Evolutionary conservation across 306 rosid genomes (phyloP).

Genomic region (Carpinus fangiana): DNA sequence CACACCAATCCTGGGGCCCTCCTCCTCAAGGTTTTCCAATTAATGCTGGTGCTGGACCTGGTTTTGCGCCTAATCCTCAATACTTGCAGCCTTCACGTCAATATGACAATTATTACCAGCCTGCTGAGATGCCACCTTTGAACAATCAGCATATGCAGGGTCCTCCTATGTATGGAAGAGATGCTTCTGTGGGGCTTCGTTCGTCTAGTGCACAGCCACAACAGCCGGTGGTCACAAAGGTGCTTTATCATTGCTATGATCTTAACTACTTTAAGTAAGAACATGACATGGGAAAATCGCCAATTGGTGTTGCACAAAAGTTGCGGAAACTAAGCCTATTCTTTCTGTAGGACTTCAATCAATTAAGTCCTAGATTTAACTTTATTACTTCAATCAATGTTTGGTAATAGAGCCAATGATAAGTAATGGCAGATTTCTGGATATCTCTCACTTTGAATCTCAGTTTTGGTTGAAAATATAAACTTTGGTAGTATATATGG

Average conservation of each 20-base stretch:
- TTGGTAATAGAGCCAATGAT: background rate
- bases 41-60: conserved; percentile 39
- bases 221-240: conserved; percentile 48
- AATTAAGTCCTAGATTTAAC: background rate
- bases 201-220: conserved; percentile 34
- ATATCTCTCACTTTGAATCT: background rate
- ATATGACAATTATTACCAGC: conserved; percentile 49
- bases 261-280: background rate
- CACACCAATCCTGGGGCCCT: conserved; percentile 58
- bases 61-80: conserved; percentile 54
- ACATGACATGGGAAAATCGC: background rate
- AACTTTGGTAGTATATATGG: background rate
- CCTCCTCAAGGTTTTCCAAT: conserved; percentile 54
- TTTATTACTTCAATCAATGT: background rate
- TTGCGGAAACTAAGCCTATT: background rate
- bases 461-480: background rate
- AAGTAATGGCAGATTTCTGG: background rate
- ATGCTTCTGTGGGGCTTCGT: conserved; percentile 36
- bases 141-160: conserved; percentile 43
- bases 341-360: background rate
- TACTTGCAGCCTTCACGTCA: conserved; percentile 49
- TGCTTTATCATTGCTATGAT: conserved; percentile 19
- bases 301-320: background rate
- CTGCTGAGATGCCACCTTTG: conserved; percentile 45
- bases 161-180: conserved; percentile 46